A percentile compares a stretch with the other conserved stretches of the same genome.
These are phyloP conservation scores for Scheffersomyces parashehatae DNA, from an alignment of 1,139 yeast species.

Conservation along the genomic window DNA sequence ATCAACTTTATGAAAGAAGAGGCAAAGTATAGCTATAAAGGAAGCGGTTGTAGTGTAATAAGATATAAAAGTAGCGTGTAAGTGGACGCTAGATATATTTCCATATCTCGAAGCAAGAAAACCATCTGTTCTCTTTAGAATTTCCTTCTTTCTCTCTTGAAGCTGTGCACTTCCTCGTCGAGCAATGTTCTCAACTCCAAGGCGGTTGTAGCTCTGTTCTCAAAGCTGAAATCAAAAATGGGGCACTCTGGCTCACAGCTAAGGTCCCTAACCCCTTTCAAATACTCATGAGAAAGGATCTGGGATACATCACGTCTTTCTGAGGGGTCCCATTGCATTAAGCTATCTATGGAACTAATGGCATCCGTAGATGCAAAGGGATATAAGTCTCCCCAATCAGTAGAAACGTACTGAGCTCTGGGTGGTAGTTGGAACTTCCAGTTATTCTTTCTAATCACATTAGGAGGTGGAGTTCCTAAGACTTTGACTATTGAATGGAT, in stretches of 20 bases:
- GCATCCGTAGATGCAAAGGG: conserved; percentile 60
- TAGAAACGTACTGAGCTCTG: conserved; percentile 35
- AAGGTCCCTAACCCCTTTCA: conserved; percentile 46
- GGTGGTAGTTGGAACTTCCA: conserved; percentile 41
- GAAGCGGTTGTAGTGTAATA: too few relatives aligned
- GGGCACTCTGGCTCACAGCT: conserved; percentile 52
- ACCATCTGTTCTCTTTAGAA: too few relatives aligned
- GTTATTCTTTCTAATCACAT: conserved; percentile 27
- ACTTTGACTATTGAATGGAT: conserved; percentile 61
- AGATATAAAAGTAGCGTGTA: too few relatives aligned
- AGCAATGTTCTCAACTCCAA: conserved; percentile 46
- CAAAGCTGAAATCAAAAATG: conserved; percentile 65
- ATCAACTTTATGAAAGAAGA: too few relatives aligned
- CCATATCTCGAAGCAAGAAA: too few relatives aligned
- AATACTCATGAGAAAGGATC: conserved; percentile 54
- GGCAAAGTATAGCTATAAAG: too few relatives aligned
- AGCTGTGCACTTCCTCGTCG: conserved; percentile 43
- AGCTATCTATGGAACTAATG: conserved; percentile 44
- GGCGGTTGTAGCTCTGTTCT: conserved; percentile 35
- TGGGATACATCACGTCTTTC: conserved; percentile 48
- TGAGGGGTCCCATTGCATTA: conserved; percentile 63
- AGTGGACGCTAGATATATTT: too few relatives aligned
- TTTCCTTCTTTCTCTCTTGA: conserved; percentile 19
- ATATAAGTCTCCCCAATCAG: conserved; percentile 51
- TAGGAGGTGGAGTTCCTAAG: conserved; percentile 60